These are phyloP conservation scores for Hypoxylon sp. DNA, from an alignment of 2,329 filamentous ascomycete genomes.

Conservation along the genomic window DNA sequence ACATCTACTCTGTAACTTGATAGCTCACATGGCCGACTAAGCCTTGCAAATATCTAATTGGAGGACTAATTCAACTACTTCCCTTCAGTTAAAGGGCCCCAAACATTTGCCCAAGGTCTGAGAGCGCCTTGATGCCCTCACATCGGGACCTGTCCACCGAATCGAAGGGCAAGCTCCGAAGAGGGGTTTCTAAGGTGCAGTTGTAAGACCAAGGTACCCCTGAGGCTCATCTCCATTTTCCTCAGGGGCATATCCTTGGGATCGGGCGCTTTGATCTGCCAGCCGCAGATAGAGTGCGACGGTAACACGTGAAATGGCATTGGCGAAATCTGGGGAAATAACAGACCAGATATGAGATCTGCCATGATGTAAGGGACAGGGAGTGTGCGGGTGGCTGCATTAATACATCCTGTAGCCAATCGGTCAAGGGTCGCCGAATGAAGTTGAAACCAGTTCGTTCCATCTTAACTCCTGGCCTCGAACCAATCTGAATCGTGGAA, in stretches of 20 bases:
- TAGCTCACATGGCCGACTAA: neutral
- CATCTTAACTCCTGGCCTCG: neutral
- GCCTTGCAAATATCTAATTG: neutral
- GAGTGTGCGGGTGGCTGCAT: slow-evolving; percentile 24
- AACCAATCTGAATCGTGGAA: slow-evolving; percentile 1
- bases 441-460: slow-evolving; percentile 35
- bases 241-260: slow-evolving; percentile 14
- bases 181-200: neutral
- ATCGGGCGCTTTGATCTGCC: neutral
- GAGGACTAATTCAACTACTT: slow-evolving; percentile 8
- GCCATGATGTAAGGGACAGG: slow-evolving; percentile 27
- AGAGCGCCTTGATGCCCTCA: neutral
- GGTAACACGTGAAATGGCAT: slow-evolving; percentile 23
- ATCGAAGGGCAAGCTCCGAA: neutral
- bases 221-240: neutral
- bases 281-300: slow-evolving; percentile 27
- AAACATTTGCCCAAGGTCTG: neutral
- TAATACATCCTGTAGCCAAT: slow-evolving; percentile 28
- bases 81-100: neutral
- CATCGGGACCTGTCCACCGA: neutral
- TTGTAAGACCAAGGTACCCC: neutral
- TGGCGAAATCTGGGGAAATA: slow-evolving; percentile 23
- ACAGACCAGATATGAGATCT: neutral
- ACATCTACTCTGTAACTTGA: slow-evolving; percentile 11
- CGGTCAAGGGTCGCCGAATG: slow-evolving; percentile 1